Percentiles rank a stretch among this genome's conserved stretches.
These are phyloP conservation scores for Suhomyces vadensis DNA, from an alignment of 805 yeast species.

Conservation along the genomic window DNA sequence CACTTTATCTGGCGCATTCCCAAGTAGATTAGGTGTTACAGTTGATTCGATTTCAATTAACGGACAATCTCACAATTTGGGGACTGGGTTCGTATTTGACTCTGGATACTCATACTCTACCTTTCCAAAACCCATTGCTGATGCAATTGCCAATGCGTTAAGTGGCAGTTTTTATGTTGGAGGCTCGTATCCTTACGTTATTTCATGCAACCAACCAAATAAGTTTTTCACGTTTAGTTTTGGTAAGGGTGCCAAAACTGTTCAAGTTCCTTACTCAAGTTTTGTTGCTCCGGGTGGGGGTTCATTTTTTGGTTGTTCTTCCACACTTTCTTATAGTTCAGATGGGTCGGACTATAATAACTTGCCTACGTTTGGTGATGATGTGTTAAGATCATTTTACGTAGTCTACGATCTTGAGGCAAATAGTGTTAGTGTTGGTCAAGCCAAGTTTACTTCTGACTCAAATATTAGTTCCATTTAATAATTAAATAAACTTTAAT, in stretches of 20 bases:
- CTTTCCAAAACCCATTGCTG: slow-evolving; percentile 5
- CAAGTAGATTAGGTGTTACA: slow-evolving; percentile 6
- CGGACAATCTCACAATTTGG: slow-evolving; percentile 1
- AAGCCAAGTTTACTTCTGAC: slow-evolving; percentile 36
- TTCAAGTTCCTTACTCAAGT: slow-evolving; percentile 9
- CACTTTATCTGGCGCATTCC: not conserved
- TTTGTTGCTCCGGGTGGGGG: slow-evolving; percentile 3
- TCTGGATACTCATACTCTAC: slow-evolving; percentile 10
- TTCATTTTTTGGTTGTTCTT: slow-evolving; percentile 1
- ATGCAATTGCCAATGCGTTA: slow-evolving; percentile 5
- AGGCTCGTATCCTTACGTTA: not conserved
- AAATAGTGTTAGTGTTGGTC: slow-evolving; percentile 47
- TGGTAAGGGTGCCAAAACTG: slow-evolving; percentile 1
- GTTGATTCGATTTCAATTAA: slow-evolving; percentile 1
- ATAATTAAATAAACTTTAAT: too few species aligned
- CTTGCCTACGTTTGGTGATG: slow-evolving; percentile 47
- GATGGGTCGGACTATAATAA: not conserved
- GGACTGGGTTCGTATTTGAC: slow-evolving; percentile 8
- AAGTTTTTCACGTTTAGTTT: slow-evolving; percentile 8
- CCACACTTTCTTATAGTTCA: not conserved
- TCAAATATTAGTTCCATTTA: slow-evolving; percentile 6
- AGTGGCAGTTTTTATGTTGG: not conserved
- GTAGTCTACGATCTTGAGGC: slow-evolving; percentile 56
- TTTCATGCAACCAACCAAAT: slow-evolving; percentile 9
- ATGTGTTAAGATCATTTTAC: slow-evolving; percentile 52